Base-by-base conservation (phyloP, 1,139 yeast genomes). In the Suhomyces yuchorum region DNA sequence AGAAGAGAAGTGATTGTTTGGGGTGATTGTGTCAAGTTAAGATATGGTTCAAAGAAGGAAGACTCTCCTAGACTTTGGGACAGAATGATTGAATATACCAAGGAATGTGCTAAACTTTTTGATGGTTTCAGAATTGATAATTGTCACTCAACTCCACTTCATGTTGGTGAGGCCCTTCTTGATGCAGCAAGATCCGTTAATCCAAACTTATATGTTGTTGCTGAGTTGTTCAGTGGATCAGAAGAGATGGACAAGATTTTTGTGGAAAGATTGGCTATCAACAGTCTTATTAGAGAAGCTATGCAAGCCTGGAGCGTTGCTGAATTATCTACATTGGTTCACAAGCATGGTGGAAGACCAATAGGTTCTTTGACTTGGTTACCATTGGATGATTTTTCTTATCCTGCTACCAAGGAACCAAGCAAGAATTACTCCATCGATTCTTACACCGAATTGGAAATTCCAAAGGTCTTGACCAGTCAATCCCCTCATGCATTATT, bases 21-120 rank as follows among this genome's bases (percentile, higher is more conserved):
- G 99, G 96, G 96, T 6, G 99, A 93, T 63, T 93, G 99, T 75
- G 93, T 92, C 48, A 93, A 93, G 62, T 75, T 93, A 53, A 78
- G 99, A 55, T 93, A 91, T 63, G 99, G 99, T 5, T 51, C 67
- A 1, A 71, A 75, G 20, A 88, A 87, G 1, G 80, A 81, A 50
- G 98, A 92, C 62, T 89, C 97, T 0, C 97, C 97, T 0, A 81
- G 81, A 57, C 69, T 93, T 43, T 93, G 99, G 99, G 73, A 85
- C 19, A 80, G 93, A 62, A 93, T 93, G 96, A 80, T 83, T 34
- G 73, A 84, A 52, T 93, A 93, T 62, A 81, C 93, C 14, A 77
- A 82, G 59, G 61, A 80, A 46, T 80, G 88, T 62, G 98, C 98
- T n/a, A 71, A 72, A 43, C 70, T 84, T 8, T 93, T 92, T 61